phyloP scores from a whole-genome alignment of 306 rosid genomes.

The Lathyrus tuberosus region DNA sequence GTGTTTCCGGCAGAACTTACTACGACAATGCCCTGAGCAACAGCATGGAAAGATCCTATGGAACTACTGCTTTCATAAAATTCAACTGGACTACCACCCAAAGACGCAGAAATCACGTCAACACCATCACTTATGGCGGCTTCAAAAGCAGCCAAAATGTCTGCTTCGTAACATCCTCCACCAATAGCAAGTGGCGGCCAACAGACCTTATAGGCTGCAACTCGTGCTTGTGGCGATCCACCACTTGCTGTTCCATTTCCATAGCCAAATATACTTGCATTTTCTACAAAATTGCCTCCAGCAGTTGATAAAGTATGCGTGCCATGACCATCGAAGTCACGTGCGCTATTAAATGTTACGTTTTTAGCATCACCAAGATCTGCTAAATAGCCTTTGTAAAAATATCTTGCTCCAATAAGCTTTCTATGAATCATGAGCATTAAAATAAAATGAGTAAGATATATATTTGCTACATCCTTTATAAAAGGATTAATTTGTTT shows the following conservation, averaged over 20 bases:
- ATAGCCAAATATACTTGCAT: conserved; percentile 52
- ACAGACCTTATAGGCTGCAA: conserved; percentile 82
- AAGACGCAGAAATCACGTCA: conserved; percentile 61
- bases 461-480: no score
- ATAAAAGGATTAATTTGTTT: no score
- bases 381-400: conserved; percentile 50
- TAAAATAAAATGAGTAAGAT: not conserved
- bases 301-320: conserved; percentile 93
- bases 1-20: conserved; percentile 62
- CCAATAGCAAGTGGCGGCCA: conserved; percentile 39
- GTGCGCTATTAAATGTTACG: conserved; percentile 32
- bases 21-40: conserved; percentile 49
- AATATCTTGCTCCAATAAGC: conserved; percentile 82
- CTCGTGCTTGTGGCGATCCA: conserved; percentile 82
- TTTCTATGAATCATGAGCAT: conserved; percentile 47
- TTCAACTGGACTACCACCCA: conserved; percentile 40
- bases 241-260: conserved; percentile 85
- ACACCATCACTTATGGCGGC: conserved; percentile 81
- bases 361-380: not conserved
- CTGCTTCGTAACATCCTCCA: conserved; percentile 59
- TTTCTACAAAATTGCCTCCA: conserved; percentile 60
- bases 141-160: conserved; percentile 72
- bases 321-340: conserved; percentile 81
- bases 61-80: conserved; percentile 33
- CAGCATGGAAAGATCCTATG: conserved; percentile 74